phyloP scores from a whole-genome alignment of 805 yeast species.

The Wickerhamiella lipophila region DNA sequence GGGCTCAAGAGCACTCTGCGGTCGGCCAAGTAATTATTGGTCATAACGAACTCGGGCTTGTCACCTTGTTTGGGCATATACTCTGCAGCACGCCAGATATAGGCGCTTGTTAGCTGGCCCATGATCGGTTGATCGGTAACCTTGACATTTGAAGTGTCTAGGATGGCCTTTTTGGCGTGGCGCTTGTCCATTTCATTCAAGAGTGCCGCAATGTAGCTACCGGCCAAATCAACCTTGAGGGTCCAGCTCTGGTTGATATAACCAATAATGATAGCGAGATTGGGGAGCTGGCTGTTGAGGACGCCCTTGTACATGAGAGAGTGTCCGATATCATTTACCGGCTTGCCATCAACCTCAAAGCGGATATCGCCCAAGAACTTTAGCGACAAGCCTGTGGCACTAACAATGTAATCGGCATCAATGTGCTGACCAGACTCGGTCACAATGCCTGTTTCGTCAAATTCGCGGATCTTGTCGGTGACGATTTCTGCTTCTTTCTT shows the following conservation, averaged over 20 bases:
- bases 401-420: conserved; percentile 10
- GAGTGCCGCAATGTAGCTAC: neutral
- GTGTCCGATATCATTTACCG: neutral
- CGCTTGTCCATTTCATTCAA: conserved; percentile 8
- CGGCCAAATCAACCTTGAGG: conserved; percentile 10
- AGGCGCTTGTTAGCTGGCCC: conserved; percentile 9
- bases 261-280: conserved; percentile 4
- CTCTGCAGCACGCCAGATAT: conserved; percentile 2
- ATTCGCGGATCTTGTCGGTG: conserved; percentile 8
- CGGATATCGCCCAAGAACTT: conserved; percentile 5
- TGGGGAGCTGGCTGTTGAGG: conserved; percentile 3
- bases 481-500: conserved; percentile 2
- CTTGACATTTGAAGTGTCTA: conserved; percentile 1
- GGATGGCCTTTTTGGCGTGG: neutral
- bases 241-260: conserved; percentile 11
- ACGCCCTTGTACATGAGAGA: conserved; percentile 8
- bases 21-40: conserved; percentile 7
- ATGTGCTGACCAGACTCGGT: conserved; percentile 9
- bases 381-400: conserved; percentile 5
- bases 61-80: conserved; percentile 10
- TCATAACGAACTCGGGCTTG: conserved; percentile 4
- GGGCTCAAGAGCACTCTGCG: conserved; percentile 3
- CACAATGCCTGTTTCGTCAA: conserved; percentile 10
- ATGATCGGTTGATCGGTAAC: conserved; percentile 7
- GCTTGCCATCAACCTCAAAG: conserved; percentile 5